phyloP scores from a whole-genome alignment of 228 moss, liverwort and hornwort genomes.

The Sphagnum fallax region DNA sequence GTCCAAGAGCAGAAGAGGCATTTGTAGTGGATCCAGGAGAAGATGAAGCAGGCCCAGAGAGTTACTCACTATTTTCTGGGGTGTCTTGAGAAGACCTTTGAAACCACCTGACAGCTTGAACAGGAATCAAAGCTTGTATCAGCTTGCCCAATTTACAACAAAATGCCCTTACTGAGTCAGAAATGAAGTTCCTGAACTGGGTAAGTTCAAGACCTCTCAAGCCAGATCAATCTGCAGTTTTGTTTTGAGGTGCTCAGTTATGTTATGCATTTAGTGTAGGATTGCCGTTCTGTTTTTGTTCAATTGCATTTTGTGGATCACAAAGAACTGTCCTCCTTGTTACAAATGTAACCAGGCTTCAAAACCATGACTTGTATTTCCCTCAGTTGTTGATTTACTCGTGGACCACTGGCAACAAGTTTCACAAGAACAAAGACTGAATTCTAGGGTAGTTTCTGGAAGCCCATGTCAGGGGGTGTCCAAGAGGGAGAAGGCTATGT shows the following conservation, averaged over 20 bases:
- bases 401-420: constrained; percentile 78
- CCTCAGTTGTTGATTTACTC: constrained; percentile 69
- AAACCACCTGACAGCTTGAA: constrained; percentile 71
- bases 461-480: constrained; percentile 15
- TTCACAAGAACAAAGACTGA: constrained; percentile 33
- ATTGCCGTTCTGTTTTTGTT: background rate
- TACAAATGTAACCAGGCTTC: constrained; percentile 80
- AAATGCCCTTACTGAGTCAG: constrained; percentile 73
- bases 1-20: constrained; percentile 73
- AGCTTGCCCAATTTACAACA: constrained; percentile 55
- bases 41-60: constrained; percentile 53
- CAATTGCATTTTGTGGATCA: background rate
- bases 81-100: constrained; percentile 62
- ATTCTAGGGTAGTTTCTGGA: constrained; percentile 23
- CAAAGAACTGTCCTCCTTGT: background rate
- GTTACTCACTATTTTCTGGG: constrained; percentile 46
- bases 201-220: constrained; percentile 23
- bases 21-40: constrained; percentile 54
- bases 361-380: constrained; percentile 80
- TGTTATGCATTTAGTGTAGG: background rate
- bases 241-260: background rate
- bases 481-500: constrained; percentile 5
- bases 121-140: constrained; percentile 67
- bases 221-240: background rate
- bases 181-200: constrained; percentile 67